Conservation (phyloP, 1,139 yeast species). For the Cylindricascospora bacillispora region DNA sequence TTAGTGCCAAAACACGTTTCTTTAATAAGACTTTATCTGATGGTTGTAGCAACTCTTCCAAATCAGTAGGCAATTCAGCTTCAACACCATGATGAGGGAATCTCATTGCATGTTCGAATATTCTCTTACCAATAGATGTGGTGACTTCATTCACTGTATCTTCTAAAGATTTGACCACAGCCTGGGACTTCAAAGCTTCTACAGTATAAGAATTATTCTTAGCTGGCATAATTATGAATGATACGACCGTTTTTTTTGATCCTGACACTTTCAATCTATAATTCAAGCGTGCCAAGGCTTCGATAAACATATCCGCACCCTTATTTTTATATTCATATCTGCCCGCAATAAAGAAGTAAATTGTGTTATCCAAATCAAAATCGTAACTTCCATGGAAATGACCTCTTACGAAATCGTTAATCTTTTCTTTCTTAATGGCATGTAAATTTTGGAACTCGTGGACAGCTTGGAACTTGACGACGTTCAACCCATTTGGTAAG, state of each 20-base stretch:
- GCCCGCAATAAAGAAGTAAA: conserved; percentile 91
- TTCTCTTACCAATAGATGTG: conserved; percentile 69
- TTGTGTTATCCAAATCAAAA: conserved; percentile 82
- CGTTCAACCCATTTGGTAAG: conserved; percentile 88
- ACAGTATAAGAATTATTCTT: conserved; percentile 85
- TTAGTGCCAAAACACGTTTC: conserved; percentile 85
- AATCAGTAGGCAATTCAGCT: conserved; percentile 40
- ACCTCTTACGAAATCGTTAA: conserved; percentile 87
- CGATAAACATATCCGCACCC: conserved; percentile 91
- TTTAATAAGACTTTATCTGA: conserved; percentile 80
- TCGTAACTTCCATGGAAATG: conserved; percentile 94
- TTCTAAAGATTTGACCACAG: conserved; percentile 83
- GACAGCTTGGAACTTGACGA: conserved; percentile 89
- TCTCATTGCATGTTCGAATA: conserved; percentile 82
- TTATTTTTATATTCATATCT: conserved; percentile 92
- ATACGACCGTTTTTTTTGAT: conserved; percentile 87
- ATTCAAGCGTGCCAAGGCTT: conserved; percentile 80
- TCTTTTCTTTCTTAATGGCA: conserved; percentile 78
- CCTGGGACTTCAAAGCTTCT: conserved; percentile 94
- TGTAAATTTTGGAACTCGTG: conserved; percentile 95
- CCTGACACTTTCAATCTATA: conserved; percentile 69
- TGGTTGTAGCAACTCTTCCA: conserved; percentile 74
- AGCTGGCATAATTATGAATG: conserved; percentile 96
- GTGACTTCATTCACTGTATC: conserved; percentile 85
- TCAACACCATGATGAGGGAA: conserved; percentile 42